These are phyloP conservation scores for Penicillium sp. DNA, from an alignment of 2,329 filamentous ascomycete species.

Conservation along the genomic window DNA sequence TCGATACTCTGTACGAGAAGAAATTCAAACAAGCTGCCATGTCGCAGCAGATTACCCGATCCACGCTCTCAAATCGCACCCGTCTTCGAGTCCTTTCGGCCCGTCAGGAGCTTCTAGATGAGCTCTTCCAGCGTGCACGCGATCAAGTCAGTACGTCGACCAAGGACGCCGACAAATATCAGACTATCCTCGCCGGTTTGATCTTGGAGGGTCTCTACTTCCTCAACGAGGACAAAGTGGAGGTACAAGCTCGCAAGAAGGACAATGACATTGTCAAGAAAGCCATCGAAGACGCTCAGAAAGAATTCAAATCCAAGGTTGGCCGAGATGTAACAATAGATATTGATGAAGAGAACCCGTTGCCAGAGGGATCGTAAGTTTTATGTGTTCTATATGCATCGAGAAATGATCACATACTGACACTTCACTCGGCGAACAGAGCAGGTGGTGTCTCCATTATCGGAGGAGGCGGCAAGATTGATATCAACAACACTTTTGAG, in stretches of 20 bases:
- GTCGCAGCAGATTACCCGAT: conserved; percentile 97
- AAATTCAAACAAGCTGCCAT: conserved; percentile 98
- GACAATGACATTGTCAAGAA: conserved; percentile 73
- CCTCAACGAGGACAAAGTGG: conserved; percentile 73
- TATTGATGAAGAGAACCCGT: conserved; percentile 72
- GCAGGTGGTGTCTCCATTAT: conserved; percentile 78
- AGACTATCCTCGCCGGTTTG: conserved; percentile 70
- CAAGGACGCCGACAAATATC: conserved; percentile 63
- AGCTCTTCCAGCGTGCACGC: conserved; percentile 77
- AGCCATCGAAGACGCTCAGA: conserved; percentile 69
- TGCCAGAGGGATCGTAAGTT: conserved; percentile 80
- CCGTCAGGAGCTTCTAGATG: conserved; percentile 85
- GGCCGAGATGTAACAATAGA: conserved; percentile 65
- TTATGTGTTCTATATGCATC: conserved; percentile 11
- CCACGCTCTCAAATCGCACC: conserved; percentile 93
- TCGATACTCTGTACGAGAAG: conserved; percentile 92
- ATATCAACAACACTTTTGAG: conserved; percentile 98
- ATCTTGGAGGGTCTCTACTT: conserved; percentile 88
- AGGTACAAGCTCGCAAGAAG: conserved; percentile 71
- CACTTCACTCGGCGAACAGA: conserved; percentile 44
- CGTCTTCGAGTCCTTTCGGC: conserved; percentile 82
- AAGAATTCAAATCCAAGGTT: conserved; percentile 78
- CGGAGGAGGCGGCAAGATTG: conserved; percentile 85
- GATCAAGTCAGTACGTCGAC: conserved; percentile 64
- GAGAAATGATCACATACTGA: neutral